phyloP scores from a whole-genome alignment of 2,329 filamentous ascomycete species.

The Scedosporium dehoogii region DNA sequence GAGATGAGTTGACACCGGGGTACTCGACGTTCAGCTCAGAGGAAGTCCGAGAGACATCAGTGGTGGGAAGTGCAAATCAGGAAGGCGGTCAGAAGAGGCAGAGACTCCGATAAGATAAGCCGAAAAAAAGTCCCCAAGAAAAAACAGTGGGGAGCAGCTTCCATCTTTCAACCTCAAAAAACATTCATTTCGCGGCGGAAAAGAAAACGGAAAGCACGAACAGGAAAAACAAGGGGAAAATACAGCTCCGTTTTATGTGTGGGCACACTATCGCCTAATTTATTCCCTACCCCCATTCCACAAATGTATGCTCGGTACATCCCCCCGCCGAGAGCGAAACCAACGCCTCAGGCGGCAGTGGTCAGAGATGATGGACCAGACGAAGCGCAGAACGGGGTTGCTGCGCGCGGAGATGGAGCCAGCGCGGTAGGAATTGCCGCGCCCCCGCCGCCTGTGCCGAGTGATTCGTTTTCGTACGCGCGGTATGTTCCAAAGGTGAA shows the following conservation, averaged over 20 bases:
- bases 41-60: background rate
- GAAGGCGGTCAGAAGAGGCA: background rate
- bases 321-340: background rate
- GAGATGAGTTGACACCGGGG: no score
- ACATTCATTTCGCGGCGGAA: no score
- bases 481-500: conserved; percentile 30
- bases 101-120: background rate
- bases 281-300: no score
- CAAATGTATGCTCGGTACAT: conserved; percentile 7
- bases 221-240: no score
- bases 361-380: background rate
- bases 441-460: background rate
- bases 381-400: background rate
- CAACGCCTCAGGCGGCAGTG: background rate
- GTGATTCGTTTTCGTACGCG: conserved; percentile 20
- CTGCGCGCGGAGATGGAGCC: background rate
- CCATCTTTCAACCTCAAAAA: background rate
- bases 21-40: no score
- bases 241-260: no score
- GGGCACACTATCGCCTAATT: no score
- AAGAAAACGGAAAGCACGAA: no score
- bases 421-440: background rate
- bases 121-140: background rate
- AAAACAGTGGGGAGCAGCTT: background rate
- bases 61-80: background rate